Evolutionary conservation across 345 rosid genomes (phyloP).

Genomic region (Populus ilicifolia): DNA sequence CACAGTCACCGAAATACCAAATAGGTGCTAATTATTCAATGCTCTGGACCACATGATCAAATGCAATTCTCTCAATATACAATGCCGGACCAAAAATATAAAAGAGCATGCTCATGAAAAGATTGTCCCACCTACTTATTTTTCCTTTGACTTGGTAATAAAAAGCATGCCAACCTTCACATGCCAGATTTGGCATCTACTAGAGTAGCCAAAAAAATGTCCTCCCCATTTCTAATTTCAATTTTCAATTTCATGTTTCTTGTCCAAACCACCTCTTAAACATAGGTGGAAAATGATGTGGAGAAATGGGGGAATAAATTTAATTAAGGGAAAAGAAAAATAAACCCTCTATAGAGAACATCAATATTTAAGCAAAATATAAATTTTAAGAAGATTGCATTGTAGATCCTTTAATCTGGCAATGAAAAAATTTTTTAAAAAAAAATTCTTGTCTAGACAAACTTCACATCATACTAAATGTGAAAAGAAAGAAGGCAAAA

Average conservation of each 20-base stretch:
- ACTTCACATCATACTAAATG: background rate
- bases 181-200: background rate
- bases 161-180: background rate
- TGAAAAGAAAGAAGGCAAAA: background rate
- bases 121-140: background rate
- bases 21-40: background rate
- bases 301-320: background rate
- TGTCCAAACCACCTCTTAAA: too few species aligned
- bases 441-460: background rate
- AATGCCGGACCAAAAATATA: background rate
- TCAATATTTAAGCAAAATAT: background rate
- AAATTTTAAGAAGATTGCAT: background rate
- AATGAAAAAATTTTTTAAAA: background rate
- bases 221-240: background rate
- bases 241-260: background rate
- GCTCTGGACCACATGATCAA: background rate
- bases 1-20: too few species aligned
- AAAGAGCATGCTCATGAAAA: background rate
- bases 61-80: background rate
- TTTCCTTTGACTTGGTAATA: slow-evolving; percentile 10
- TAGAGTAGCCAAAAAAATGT: background rate
- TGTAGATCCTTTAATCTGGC: background rate
- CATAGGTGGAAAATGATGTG: background rate
- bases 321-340: background rate
- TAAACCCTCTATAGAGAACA: background rate